A percentile compares a stretch with the other conserved stretches of the same genome.
Conservation (phyloP, 177 flowering plant species). For the Vitis hybrid region DNA sequence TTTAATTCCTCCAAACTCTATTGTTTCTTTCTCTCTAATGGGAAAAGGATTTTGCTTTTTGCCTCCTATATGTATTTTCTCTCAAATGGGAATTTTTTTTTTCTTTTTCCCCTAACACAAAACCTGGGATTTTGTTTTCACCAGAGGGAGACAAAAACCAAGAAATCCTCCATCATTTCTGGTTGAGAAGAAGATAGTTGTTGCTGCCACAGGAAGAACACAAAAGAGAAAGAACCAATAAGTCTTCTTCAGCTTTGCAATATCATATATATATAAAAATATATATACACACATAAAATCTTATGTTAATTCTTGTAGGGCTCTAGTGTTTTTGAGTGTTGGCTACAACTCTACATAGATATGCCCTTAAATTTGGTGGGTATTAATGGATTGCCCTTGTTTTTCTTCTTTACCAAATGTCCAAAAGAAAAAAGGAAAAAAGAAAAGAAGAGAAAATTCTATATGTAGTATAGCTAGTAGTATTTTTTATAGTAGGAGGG, state of each 20-base stretch:
- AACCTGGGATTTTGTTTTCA: constrained; percentile 20
- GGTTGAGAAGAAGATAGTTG: constrained; percentile 14
- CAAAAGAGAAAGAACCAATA: background rate
- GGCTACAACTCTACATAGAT: background rate
- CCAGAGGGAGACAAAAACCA: constrained; percentile 31
- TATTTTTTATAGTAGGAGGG: background rate
- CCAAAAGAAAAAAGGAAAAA: background rate
- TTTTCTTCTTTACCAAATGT: background rate
- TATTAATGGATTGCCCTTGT: constrained; percentile 10
- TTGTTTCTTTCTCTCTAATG: constrained; percentile 6
- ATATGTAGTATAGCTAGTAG: background rate
- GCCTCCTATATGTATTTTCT: too few relatives aligned
- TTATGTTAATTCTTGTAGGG: background rate
- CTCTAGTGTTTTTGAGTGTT: background rate
- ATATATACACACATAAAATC: background rate
- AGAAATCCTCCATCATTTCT: constrained; percentile 27
- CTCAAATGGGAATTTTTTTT: background rate
- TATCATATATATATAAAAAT: background rate
- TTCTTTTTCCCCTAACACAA: constrained; percentile 2
- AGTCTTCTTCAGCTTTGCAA: constrained; percentile 14
- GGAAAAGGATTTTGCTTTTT: background rate
- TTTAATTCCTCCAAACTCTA: constrained; percentile 10
- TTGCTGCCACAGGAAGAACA: constrained; percentile 19
- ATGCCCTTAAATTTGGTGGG: constrained; percentile 14
- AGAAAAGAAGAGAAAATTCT: background rate